Base-by-base conservation (phyloP, 805 yeast genomes). In the Candida tallmaniae region DNA sequence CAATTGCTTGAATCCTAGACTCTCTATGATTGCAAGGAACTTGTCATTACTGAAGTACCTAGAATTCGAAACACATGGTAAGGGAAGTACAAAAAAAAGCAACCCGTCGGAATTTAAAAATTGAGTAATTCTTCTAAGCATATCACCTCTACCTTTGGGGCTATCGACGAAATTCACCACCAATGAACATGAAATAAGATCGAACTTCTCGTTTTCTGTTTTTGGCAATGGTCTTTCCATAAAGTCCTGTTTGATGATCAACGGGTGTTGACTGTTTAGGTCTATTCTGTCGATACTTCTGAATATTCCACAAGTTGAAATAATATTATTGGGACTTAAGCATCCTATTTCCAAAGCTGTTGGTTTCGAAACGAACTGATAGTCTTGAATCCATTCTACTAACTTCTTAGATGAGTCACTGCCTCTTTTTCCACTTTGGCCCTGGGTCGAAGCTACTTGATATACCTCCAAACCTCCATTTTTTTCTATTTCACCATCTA, bases 91-190 rank as follows among this genome's bases (percentile, higher is more conserved):
- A 9, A 88, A 55, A 22, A 67, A 50, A 4, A 75, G 65, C 3
- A 55, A 39, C 5, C 45, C 34, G 4, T 20, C 16, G 10, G 34
- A 27, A 24, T 57, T 58, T 24, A 89, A 60, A 49, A 85, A 89
- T 18, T 61, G 37, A 4, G 74, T 60, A 7, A 86, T 73, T 36
- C 83, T 53, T 23, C 51, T 49, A 42, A 88, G 61, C 97, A 90
- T 90, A 4, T 71, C 73, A 2, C 97, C 97, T 34, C 98, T 61
- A 10, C 61, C 73, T 6, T 47, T 48, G 0, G 89, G 76, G 1
- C 76, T 75, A 0, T 96, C 85, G 1, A 90, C 96, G 58, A 85
- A 90, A 52, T 90, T 90, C 10, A 90, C 63, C 24, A 90, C 98
- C 36, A 90, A 56, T 0, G 96, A 86, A 42, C 95, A 82, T 6